A percentile compares a stretch with the other conserved stretches of the same genome.
phyloP scores from a whole-genome alignment of 768 basidiomycete genomes.

The Mycena galopus region DNA sequence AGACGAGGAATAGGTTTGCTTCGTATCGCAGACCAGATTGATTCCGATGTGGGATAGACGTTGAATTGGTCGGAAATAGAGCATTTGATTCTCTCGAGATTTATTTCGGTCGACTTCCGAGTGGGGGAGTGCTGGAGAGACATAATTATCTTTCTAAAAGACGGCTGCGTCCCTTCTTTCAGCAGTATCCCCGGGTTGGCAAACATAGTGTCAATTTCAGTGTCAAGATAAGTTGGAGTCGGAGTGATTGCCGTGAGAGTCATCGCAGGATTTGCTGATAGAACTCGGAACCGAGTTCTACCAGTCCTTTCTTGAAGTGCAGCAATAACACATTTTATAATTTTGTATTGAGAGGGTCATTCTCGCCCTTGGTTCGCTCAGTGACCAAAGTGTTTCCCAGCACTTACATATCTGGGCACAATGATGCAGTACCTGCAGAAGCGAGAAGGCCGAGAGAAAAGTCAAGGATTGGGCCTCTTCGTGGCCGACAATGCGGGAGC shows the following conservation, averaged over 20 bases:
- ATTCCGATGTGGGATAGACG: not conserved
- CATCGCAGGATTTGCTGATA: not conserved
- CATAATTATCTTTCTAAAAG: constrained; percentile 6
- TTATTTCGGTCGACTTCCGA: not conserved
- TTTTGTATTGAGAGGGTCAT: too few species aligned
- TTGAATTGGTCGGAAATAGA: not conserved
- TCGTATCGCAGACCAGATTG: constrained; percentile 19
- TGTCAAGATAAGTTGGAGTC: not conserved
- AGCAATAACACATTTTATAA: too few species aligned
- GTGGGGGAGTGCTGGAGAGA: not conserved
- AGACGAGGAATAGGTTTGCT: not conserved
- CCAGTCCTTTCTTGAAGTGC: too few species aligned
- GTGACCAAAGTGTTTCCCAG: too few species aligned
- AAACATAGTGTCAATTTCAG: not conserved
- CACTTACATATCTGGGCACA: too few species aligned
- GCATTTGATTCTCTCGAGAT: constrained; percentile 9
- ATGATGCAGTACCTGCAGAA: too few species aligned
- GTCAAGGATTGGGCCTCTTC: too few species aligned
- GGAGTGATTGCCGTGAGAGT: not conserved
- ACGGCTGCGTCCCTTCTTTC: not conserved
- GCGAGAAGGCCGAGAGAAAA: too few species aligned
- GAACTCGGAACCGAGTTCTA: too few species aligned
- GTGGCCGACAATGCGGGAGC: too few species aligned
- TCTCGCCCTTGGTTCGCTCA: too few species aligned
- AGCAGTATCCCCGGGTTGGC: not conserved